These are phyloP conservation scores for Cichorium intybus DNA, from an alignment of 140 eudicot genomes.

Conservation along the genomic window DNA sequence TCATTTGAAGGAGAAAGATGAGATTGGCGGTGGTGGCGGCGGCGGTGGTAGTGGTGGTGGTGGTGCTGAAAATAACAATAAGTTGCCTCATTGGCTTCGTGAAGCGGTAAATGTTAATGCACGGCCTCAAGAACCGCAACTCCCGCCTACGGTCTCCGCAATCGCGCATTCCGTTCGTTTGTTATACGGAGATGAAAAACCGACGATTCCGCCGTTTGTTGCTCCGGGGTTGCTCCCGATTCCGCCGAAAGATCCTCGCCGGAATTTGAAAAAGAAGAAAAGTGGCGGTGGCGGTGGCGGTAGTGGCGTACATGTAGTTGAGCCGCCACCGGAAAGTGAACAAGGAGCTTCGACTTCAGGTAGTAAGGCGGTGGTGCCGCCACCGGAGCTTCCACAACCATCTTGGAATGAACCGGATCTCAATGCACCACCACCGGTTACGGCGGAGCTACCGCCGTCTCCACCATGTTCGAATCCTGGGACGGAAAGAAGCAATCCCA, in stretches of 20 bases:
- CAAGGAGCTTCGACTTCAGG: conserved; percentile 35
- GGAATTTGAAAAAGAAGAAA: conserved; percentile 55
- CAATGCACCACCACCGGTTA: conserved; percentile 29
- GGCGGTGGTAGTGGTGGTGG: conserved; percentile 18
- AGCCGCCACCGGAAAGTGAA: conserved; percentile 19
- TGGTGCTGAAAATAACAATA: conserved; percentile 42
- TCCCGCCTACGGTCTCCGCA: conserved; percentile 81
- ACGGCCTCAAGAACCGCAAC: conserved; percentile 43
- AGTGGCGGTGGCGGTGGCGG: conserved; percentile 21
- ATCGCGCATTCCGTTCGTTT: conserved; percentile 78
- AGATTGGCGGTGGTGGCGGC: conserved; percentile 26
- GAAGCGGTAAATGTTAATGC: conserved; percentile 67
- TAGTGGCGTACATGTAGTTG: conserved; percentile 15
- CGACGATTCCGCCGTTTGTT: conserved; percentile 72
- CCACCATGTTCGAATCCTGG: neutral
- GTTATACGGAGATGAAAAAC: conserved; percentile 57
- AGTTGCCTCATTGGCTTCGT: conserved; percentile 94
- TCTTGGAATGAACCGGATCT: conserved; percentile 39
- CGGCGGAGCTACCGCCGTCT: conserved; percentile 18
- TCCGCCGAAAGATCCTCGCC: conserved; percentile 73
- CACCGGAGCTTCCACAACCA: conserved; percentile 22
- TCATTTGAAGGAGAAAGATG: conserved; percentile 37
- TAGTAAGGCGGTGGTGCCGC: conserved; percentile 14
- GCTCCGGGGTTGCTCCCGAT: conserved; percentile 64
- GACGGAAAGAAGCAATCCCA: neutral